Evolutionary conservation across 2,329 filamentous ascomycete genomes (phyloP).

Genomic region (Dactylellina cionopaga): DNA sequence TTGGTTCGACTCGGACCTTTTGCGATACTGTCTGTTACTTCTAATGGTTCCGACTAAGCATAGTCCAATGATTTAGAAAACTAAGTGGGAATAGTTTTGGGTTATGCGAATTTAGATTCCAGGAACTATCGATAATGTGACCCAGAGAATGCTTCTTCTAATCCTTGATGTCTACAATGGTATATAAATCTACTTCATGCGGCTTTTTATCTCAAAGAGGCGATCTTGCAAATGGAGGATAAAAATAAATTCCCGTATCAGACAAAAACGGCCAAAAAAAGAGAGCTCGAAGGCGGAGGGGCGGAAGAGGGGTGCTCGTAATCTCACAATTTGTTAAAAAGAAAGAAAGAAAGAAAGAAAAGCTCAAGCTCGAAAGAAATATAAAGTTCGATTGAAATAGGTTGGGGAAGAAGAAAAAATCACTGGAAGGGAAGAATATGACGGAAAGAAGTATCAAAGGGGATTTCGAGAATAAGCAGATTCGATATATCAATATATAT

Average conservation of each 20-base stretch:
- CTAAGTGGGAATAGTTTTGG: no score
- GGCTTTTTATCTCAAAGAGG: no score
- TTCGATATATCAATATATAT: no score
- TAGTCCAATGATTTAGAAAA: no score
- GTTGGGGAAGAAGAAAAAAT: not conserved
- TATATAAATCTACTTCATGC: no score
- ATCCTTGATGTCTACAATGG: no score
- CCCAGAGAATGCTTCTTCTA: no score
- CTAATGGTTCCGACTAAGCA: no score
- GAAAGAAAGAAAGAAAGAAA: not conserved
- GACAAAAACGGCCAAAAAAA: not conserved
- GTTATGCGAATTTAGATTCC: no score
- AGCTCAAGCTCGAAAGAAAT: not conserved
- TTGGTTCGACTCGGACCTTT: no score
- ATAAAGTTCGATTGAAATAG: slow-evolving; percentile 1
- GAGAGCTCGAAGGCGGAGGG: not conserved
- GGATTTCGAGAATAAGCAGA: slow-evolving; percentile 29
- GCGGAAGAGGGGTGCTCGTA: slow-evolving; percentile 7
- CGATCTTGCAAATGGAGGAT: not conserved
- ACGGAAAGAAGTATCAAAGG: slow-evolving; percentile 10
- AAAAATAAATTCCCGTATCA: not conserved
- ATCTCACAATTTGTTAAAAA: slow-evolving; percentile 27
- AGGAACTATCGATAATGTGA: no score
- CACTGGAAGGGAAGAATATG: not conserved
- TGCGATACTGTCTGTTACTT: no score